Percentiles rank a stretch among this genome's conserved stretches.
Evolutionary conservation across 192 early-diverging fungal species (phyloP).

Genomic region (Pecoramyces ruminantium): DNA sequence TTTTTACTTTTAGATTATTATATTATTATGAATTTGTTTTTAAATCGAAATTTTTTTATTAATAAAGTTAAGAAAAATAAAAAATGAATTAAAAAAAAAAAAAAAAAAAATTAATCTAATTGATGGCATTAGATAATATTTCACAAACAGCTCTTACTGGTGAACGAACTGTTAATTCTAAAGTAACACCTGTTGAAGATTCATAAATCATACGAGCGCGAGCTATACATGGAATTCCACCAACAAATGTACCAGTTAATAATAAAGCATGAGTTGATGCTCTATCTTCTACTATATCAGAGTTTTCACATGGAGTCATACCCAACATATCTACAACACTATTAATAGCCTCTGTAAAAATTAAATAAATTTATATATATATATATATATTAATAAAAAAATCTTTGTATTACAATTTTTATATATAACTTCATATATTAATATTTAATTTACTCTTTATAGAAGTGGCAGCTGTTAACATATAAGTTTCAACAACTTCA

Average conservation of each 20-base stretch:
- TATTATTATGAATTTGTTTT: no score
- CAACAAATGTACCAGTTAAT: slow-evolving; percentile 75
- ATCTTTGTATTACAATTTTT: neutral
- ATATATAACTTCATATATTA: slow-evolving; percentile 5
- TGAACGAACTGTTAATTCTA: slow-evolving; percentile 69
- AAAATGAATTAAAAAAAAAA: no score
- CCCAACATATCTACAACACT: slow-evolving; percentile 63
- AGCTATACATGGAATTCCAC: slow-evolving; percentile 51
- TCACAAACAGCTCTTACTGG: no score
- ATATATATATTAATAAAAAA: neutral
- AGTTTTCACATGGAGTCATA: slow-evolving; percentile 68
- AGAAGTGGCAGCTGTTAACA: slow-evolving; percentile 56
- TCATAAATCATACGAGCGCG: slow-evolving; percentile 80
- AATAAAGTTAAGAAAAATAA: no score
- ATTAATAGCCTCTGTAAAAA: slow-evolving; percentile 36
- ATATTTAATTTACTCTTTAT: slow-evolving; percentile 40
- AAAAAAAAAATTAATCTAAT: no score
- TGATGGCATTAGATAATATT: no score
- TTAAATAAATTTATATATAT: neutral
- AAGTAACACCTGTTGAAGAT: slow-evolving; percentile 64
- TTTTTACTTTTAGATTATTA: no score
- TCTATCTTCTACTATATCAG: slow-evolving; percentile 37
- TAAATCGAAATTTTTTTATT: no score
- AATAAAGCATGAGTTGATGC: slow-evolving; percentile 70
- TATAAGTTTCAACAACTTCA: slow-evolving; percentile 76